Base-by-base conservation (phyloP, 208 protist species). In the Polymyxa betae region DNA sequence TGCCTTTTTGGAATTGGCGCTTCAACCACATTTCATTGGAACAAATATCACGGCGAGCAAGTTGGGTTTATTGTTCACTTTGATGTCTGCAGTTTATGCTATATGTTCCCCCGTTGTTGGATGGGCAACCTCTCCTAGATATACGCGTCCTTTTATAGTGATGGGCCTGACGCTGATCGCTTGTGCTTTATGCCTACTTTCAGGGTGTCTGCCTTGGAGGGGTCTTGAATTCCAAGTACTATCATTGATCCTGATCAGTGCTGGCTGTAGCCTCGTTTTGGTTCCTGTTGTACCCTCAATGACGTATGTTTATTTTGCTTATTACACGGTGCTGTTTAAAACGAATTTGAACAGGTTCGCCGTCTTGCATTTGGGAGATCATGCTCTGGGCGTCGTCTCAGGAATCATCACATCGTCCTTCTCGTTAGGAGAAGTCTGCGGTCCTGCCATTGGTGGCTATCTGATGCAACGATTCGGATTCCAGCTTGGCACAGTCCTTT, bases 21-120 rank as follows among this genome's bases (percentile, higher is more conserved):
- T 82, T 20, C 72, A 82, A n/a, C 72, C 72, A 40, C 72, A 82
- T 35, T 82, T 82, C n/a, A 82, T 82, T 35, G 72, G 72, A 43
- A 35, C 10, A 5, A 82, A 82, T n/a, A 5, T 82, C 35, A 40
- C 72, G n/a, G n/a, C 72, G 72, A 82, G 72, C 72, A n/a, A 82
- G 35, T 43, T 82, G 12, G 72, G 72, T n/a, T n/a, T 82, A 16
- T n/a, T 82, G n/a, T 82, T 82, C 35, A 82, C 72, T 20, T n/a
- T 82, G 5, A 82, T 35, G 16, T 82, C 72, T 82, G 72, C 72
- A 5, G 72, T 82, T n/a, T 82, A 82, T n/a, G 72, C 72, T n/a
- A 82, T 82, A 5, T 82, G 72, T 82, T 82, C 72, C 16, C 72
- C 72, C 16, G 5, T 5, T n/a, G 72, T 82, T n/a, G 72, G 72